Evolutionary conservation across 1,139 yeast species (phyloP), one percentile per base, ranked within the genome.

Genomic region (Scheffersomyces titani): DNA sequence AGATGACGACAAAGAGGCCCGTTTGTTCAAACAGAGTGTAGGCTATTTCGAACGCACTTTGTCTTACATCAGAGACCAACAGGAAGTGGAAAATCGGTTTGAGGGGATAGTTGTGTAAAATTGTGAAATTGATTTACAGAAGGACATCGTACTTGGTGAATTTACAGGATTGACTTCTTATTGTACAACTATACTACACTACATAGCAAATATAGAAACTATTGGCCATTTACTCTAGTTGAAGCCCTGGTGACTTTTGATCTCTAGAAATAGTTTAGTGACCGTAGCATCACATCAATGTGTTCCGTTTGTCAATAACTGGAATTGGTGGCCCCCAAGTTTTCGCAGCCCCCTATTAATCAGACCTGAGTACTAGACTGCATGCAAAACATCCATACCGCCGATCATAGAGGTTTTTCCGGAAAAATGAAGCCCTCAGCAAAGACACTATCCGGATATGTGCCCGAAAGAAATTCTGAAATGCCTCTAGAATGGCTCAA

Each of bases 1-100:
- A 5, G 75, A 71, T 47, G 75, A 70, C 21, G 73, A 70, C 49
- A 74, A 70, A 51, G 82, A 78, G 61, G 73, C 75, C 48, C 73
- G 72, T 20, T 64, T 76, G 49, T 74, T 77, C 57, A 65, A 63
- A 19, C 69, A 70, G 45, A 73, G 76, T 46, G 67, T 67, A 50
- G 63, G 61, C 18, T 72, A 85, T 68, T 89, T 90, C 66, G 81
- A 83, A 60, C 78, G 96, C 57, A 89, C 96, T 0, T 73, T 90
- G 66, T 78, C 74, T 47, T 91, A 89, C 66, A 86, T 92, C 56
- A 76, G 77, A 45, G 83, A 82, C 36, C 96, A 91, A 68, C 85
- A 87, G 65, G 93, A 88, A 21, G 60, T 57, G 63, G 86, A 83
- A 44, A 75, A 89, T 61, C 49, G 49, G 5, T 88, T 89, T 69